Evolutionary conservation across 768 basidiomycete species (phyloP).

Genomic region (Psilocybe tampanensis): DNA sequence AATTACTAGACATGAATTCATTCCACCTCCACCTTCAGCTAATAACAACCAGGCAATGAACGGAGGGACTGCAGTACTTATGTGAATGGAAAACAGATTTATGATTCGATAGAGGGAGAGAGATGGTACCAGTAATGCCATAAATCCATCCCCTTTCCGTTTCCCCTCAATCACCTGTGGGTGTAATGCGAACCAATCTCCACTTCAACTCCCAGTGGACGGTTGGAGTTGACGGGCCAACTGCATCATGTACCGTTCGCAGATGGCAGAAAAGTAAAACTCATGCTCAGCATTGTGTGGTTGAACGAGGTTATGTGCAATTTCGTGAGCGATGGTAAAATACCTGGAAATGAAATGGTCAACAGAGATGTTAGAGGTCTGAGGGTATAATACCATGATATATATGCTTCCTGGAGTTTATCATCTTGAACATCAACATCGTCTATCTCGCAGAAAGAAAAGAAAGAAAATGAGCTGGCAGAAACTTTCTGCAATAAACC

Average conservation of each 20-base stretch:
- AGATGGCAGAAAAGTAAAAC: conserved; percentile 92
- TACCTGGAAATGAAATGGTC: conserved; percentile 52
- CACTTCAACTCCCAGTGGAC: background rate
- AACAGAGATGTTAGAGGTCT: background rate
- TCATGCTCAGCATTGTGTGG: conserved; percentile 92
- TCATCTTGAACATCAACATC: conserved; percentile 65
- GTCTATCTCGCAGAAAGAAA: conserved; percentile 45
- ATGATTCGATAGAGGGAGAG: no score
- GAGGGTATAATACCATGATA: conserved; percentile 62
- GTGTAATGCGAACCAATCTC: background rate
- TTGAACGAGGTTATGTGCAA: conserved; percentile 88
- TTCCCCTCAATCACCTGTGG: background rate
- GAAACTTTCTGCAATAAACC: background rate
- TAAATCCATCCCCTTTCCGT: no score
- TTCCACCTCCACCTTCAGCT: no score
- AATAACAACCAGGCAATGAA: no score
- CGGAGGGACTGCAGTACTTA: no score
- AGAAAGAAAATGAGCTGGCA: no score
- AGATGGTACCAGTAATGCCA: no score
- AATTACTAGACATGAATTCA: no score
- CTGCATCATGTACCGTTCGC: conserved; percentile 61
- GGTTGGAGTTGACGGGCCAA: conserved; percentile 30
- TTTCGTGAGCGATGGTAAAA: conserved; percentile 90
- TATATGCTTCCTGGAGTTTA: conserved; percentile 61
- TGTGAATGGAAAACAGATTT: no score